These are phyloP conservation scores for Termitomyces sp. DNA, from an alignment of 768 basidiomycete genomes.

Conservation along the genomic window DNA sequence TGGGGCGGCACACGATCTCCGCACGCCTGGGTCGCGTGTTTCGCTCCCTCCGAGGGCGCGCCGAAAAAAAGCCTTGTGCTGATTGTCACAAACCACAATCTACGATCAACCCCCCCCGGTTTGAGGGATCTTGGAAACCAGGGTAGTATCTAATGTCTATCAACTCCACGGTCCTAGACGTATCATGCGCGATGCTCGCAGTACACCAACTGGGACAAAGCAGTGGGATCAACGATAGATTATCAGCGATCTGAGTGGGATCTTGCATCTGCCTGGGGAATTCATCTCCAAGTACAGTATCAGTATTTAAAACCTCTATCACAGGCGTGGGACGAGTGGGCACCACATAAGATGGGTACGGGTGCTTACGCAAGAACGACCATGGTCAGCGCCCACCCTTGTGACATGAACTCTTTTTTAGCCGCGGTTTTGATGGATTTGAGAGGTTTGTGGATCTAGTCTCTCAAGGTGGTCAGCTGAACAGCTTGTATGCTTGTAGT, in stretches of 20 bases:
- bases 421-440: conserved; percentile 54
- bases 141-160: conserved; percentile 52
- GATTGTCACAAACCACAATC: too few species aligned
- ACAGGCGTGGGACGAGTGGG: not conserved
- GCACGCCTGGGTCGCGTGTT: too few species aligned
- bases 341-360: conserved; percentile 48
- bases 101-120: not conserved
- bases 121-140: not conserved
- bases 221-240: conserved; percentile 49
- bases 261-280: conserved; percentile 50
- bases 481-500: not conserved
- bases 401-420: conserved; percentile 42
- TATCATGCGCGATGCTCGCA: conserved; percentile 56
- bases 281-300: not conserved
- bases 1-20: too few species aligned
- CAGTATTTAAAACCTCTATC: not conserved
- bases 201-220: conserved; percentile 37
- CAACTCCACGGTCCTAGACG: conserved; percentile 55
- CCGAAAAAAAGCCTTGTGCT: too few species aligned
- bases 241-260: conserved; percentile 64
- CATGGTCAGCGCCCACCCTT: conserved; percentile 47
- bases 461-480: conserved; percentile 28
- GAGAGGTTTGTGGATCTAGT: conserved; percentile 39
- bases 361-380: conserved; percentile 50
- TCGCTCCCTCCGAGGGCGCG: too few species aligned